Conservation (phyloP, 1,284 basidiomycete genomes). For the Cutaneotrichosporon spelunceum region DNA sequence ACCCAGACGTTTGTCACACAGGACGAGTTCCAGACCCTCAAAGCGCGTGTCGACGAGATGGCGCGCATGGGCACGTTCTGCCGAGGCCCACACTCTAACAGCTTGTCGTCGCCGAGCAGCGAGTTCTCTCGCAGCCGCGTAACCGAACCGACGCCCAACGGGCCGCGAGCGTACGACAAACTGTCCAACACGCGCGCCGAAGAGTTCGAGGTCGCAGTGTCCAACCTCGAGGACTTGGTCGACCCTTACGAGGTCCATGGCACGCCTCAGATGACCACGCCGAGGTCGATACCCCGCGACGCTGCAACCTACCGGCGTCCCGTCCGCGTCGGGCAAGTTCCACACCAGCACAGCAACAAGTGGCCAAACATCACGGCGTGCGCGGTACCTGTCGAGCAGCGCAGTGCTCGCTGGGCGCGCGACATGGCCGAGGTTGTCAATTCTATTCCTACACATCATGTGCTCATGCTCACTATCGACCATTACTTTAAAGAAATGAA, state of each 20-base stretch:
- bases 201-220: neutral
- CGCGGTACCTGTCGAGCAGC: neutral
- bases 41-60: neutral
- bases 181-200: slow-evolving; percentile 1
- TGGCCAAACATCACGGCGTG: slow-evolving; percentile 5
- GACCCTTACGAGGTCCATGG: slow-evolving; percentile 3
- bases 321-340: neutral
- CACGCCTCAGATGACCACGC: neutral
- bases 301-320: neutral
- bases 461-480: neutral
- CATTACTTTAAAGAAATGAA: slow-evolving; percentile 7
- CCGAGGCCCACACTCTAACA: neutral
- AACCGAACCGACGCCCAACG: neutral
- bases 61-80: neutral
- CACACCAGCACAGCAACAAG: neutral
- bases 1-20: slow-evolving; percentile 2
- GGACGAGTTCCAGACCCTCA: slow-evolving; percentile 5
- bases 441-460: neutral
- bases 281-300: neutral
- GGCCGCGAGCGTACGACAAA: neutral
- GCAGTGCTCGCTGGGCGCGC: neutral
- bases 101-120: neutral
- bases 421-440: slow-evolving; percentile 3
- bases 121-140: neutral
- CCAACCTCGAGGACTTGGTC: neutral